A percentile compares a stretch with the other conserved stretches of the same genome.
Evolutionary conservation across 73 alveolate genomes (phyloP).

Genomic region (Diophrys sp.): DNA sequence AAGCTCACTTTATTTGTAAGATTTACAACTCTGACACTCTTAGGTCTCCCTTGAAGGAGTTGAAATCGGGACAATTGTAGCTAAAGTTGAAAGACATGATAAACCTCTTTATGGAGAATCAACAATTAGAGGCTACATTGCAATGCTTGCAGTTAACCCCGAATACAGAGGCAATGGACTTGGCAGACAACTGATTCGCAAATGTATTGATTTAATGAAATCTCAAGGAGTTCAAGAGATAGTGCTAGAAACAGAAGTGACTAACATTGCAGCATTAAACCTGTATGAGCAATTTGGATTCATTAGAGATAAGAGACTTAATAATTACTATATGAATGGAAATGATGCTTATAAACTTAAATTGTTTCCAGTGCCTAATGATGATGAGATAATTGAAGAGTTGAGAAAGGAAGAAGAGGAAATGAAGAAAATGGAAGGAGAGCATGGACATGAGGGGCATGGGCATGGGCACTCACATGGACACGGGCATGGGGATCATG

Average conservation of each 20-base stretch:
- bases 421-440: not conserved
- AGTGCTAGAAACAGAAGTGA: slow-evolving; percentile 90
- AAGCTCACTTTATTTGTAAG: slow-evolving; percentile 72
- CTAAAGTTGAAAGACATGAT: slow-evolving; percentile 65
- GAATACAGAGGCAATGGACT: slow-evolving; percentile 87
- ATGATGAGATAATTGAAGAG: not conserved
- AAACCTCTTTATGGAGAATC: slow-evolving; percentile 13
- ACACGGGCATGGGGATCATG: not conserved
- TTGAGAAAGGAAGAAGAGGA: not conserved
- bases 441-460: not conserved
- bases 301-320: slow-evolving; percentile 89
- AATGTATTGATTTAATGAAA: slow-evolving; percentile 78
- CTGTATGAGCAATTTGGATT: slow-evolving; percentile 94
- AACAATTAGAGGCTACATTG: slow-evolving; percentile 82
- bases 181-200: slow-evolving; percentile 85
- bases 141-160: slow-evolving; percentile 94
- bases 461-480: not conserved
- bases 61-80: slow-evolving; percentile 69
- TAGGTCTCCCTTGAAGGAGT: slow-evolving; percentile 66
- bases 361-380: slow-evolving; percentile 47
- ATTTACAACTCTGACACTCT: slow-evolving; percentile 44
- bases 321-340: slow-evolving; percentile 91
- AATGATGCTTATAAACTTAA: slow-evolving; percentile 96
- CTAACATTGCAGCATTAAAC: slow-evolving; percentile 84
- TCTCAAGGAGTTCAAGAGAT: slow-evolving; percentile 85